These are phyloP conservation scores for Cadophora luteo-olivacea DNA, from an alignment of 2,329 filamentous ascomycete genomes.

Conservation along the genomic window DNA sequence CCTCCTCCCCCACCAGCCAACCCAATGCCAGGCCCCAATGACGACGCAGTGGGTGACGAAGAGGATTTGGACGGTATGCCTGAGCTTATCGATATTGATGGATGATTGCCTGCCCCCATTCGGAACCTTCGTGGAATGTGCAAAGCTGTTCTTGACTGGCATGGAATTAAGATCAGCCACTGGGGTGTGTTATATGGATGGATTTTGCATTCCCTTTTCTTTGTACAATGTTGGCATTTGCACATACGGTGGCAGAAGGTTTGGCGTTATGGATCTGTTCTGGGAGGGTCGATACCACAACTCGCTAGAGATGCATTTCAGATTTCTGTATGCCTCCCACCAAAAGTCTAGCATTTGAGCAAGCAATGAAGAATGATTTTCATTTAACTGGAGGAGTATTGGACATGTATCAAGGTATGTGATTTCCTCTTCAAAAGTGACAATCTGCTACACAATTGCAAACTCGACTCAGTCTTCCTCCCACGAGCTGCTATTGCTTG, in stretches of 20 bases:
- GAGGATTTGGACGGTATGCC: constrained; percentile 4
- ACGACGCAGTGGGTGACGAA: neutral
- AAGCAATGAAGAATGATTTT: neutral
- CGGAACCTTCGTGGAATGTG: neutral
- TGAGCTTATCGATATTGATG: constrained; percentile 1
- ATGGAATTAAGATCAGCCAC: neutral
- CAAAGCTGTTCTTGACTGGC: neutral
- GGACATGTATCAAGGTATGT: neutral
- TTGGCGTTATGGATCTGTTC: neutral
- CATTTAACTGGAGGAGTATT: neutral
- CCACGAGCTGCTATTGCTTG: no score
- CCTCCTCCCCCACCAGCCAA: neutral
- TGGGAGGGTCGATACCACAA: constrained; percentile 4
- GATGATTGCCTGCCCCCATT: neutral
- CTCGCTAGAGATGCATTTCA: constrained; percentile 8
- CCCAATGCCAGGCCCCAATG: neutral
- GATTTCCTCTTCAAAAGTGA: neutral
- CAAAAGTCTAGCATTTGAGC: neutral
- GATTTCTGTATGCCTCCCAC: neutral
- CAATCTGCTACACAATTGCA: no score
- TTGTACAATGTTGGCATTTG: constrained; percentile 12
- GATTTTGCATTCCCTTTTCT: neutral
- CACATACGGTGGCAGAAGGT: neutral
- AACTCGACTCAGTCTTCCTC: no score
- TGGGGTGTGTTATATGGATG: neutral